Evolutionary conservation across 169 alveolate genomes (phyloP).

Genomic region (Plasmodium malariae): DNA sequence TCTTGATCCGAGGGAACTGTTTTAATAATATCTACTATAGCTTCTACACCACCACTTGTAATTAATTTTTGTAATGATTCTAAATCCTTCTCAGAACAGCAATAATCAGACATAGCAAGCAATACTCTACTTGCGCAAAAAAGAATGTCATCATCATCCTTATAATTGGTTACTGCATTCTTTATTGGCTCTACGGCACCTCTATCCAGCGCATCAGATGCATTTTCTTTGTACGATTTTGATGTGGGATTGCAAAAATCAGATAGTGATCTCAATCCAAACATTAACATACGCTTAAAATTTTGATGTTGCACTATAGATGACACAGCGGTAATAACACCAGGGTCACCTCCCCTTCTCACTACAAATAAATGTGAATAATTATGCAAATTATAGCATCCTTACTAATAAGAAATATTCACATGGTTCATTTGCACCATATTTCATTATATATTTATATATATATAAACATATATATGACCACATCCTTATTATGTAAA

Average conservation of each 20-base stretch:
- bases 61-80: slow-evolving; percentile 79
- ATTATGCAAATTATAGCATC: neutral
- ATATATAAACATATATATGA: slow-evolving; percentile 17
- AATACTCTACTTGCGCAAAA: slow-evolving; percentile 86
- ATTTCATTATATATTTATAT: neutral
- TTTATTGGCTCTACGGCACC: slow-evolving; percentile 89
- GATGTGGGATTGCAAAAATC: slow-evolving; percentile 93
- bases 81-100: slow-evolving; percentile 86
- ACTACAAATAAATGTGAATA: slow-evolving; percentile 80
- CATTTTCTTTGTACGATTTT: slow-evolving; percentile 91
- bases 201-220: slow-evolving; percentile 91
- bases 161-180: slow-evolving; percentile 90
- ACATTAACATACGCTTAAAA: slow-evolving; percentile 93
- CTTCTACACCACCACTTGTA: slow-evolving; percentile 87
- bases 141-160: slow-evolving; percentile 93
- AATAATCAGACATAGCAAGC: slow-evolving; percentile 91
- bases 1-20: slow-evolving; percentile 87
- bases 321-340: slow-evolving; percentile 94
- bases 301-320: slow-evolving; percentile 93
- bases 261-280: slow-evolving; percentile 92
- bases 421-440: neutral
- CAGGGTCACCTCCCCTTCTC: slow-evolving; percentile 91
- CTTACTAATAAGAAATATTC: neutral
- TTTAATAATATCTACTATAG: slow-evolving; percentile 85
- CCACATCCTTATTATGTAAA: neutral